These are phyloP conservation scores for Penicillium sp. DNA, from an alignment of 2,329 filamentous ascomycete species.

Conservation along the genomic window DNA sequence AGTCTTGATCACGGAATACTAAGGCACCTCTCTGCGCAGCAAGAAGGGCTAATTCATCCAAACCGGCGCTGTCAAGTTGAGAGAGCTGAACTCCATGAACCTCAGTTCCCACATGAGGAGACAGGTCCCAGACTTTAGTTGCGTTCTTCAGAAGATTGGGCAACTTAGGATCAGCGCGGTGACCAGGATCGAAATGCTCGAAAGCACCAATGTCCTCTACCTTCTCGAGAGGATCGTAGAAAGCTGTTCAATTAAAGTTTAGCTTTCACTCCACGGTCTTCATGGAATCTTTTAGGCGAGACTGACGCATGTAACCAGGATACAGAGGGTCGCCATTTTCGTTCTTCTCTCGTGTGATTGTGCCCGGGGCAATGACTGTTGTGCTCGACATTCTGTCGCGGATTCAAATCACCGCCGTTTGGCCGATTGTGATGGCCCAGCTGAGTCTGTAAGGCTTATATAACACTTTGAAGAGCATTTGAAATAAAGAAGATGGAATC, in stretches of 20 bases:
- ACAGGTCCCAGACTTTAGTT: too few relatives aligned
- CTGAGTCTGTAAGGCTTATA: too few relatives aligned
- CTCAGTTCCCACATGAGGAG: too few relatives aligned
- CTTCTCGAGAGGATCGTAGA: constrained; percentile 1
- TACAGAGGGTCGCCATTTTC: constrained; percentile 1
- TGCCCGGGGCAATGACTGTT: not conserved
- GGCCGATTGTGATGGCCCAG: too few relatives aligned
- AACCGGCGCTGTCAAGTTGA: too few relatives aligned
- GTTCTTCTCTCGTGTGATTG: not conserved
- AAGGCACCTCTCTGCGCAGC: not conserved
- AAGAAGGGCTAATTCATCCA: not conserved
- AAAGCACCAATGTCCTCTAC: not conserved
- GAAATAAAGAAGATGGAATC: too few relatives aligned
- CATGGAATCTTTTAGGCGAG: not conserved
- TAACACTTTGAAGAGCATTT: too few relatives aligned
- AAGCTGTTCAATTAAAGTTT: not conserved
- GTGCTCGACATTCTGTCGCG: not conserved
- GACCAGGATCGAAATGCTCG: too few relatives aligned
- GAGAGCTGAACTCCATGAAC: too few relatives aligned
- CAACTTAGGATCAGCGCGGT: too few relatives aligned
- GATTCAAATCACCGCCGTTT: too few relatives aligned
- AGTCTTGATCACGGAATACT: not conserved
- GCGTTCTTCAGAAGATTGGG: too few relatives aligned
- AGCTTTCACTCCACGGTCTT: not conserved
- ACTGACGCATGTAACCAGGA: not conserved